Percentiles rank a stretch among this genome's conserved stretches.
These are phyloP conservation scores for Entomophthora muscae DNA, from an alignment of 371 early-diverging fungal genomes.

Conservation along the genomic window DNA sequence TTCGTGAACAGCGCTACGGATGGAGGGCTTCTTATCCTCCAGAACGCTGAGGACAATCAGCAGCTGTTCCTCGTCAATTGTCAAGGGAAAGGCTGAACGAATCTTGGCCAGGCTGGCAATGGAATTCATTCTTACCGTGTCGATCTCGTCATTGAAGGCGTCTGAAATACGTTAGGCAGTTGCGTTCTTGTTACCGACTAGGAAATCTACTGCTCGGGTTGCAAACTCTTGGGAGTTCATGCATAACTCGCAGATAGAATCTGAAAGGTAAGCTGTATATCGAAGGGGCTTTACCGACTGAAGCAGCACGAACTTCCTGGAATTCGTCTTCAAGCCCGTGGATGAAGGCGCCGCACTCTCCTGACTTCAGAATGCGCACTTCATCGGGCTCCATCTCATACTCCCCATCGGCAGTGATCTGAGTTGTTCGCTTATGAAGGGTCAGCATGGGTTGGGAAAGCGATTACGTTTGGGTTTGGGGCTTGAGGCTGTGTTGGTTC, in stretches of 20 bases:
- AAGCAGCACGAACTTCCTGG: constrained; percentile 65
- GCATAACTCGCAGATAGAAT: constrained; percentile 58
- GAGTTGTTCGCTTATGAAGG: no score
- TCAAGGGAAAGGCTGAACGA: constrained; percentile 28
- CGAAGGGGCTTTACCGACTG: constrained; percentile 32
- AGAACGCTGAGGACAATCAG: constrained; percentile 52
- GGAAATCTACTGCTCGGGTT: constrained; percentile 41
- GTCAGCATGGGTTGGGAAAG: no score
- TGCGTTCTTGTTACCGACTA: no score
- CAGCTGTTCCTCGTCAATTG: constrained; percentile 57
- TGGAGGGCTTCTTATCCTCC: constrained; percentile 43
- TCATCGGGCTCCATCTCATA: no score
- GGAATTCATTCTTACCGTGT: constrained; percentile 59
- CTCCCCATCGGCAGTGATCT: no score
- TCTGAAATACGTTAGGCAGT: no score
- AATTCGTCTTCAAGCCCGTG: constrained; percentile 86
- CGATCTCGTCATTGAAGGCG: constrained; percentile 87
- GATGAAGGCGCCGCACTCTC: constrained; percentile 84
- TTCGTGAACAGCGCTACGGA: constrained; percentile 49
- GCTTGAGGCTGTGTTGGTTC: no score
- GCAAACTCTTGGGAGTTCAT: constrained; percentile 39
- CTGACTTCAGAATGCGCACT: no score
- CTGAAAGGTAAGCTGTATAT: no score
- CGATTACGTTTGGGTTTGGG: no score
- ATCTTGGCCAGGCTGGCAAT: constrained; percentile 53